Evolutionary conservation across 2,329 filamentous ascomycete species (phyloP), one percentile per base, ranked within the genome.

Genomic region (Pleurostoma richardsiae): DNA sequence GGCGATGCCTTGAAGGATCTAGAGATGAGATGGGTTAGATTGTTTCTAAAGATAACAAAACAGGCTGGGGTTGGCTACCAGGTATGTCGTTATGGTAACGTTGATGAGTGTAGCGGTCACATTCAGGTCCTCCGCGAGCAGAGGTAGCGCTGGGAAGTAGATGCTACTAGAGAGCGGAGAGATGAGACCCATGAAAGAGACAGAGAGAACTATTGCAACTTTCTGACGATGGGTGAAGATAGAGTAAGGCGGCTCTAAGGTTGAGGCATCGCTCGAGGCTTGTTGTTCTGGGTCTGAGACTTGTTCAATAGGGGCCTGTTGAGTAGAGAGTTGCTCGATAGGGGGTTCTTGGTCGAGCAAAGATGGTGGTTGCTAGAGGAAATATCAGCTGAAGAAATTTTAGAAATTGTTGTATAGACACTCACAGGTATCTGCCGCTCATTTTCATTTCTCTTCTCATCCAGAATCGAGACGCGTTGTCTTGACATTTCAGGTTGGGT

Each of bases 11-110:
- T 49, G 47, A 19, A 49, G 39, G 33, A 49, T 49, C 40, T 49
- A 43, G 29, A 44, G 39, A 27, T 2, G 29, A 28, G 29, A 3
- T 28, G 8, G 10, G 8, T 26, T 40, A 4, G 5, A 40, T 26
- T 6, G 26, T 5, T 40, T 28, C 11, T 4, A 27, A 45, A 45
- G 4, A 19, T 19, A 6, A 8, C 19, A 28, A 45, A 19, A 61
- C 29, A 19, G 40, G 30, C 40, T 4, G 19, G 27, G 33, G 28
- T 26, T 8, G 11, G 19, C n/a, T 7, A 74, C 64, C 51, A 68
- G 57, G 46, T 68, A 70, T 1, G 65, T 66, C 2, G 67, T 70
- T 39, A 79, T 58, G 6, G 73, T 73, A 44, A 78, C 57, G 55
- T 77, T 77, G 53, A 77, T 62, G 31, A 73, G 59, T 6, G 61